Percentiles rank a stretch among this genome's conserved stretches.
phyloP scores from a whole-genome alignment of 2,329 filamentous ascomycete species.

The Keithomyces neogunnii region DNA sequence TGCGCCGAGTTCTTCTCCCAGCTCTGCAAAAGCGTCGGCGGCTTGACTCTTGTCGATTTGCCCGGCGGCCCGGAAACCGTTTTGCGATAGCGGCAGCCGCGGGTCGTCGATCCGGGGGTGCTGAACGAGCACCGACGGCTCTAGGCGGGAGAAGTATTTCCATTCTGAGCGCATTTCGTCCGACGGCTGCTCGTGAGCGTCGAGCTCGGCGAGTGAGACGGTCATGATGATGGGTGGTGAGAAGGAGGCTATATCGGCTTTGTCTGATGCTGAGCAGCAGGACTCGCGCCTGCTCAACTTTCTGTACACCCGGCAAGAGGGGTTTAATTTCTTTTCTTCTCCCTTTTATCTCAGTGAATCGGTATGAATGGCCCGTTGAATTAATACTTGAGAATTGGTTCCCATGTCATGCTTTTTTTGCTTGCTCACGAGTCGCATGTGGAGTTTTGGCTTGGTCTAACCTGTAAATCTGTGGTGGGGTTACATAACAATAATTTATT shows the following conservation, averaged over 20 bases:
- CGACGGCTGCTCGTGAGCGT: conserved; percentile 73
- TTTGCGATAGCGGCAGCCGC: conserved; percentile 24
- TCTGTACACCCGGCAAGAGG: too few relatives aligned
- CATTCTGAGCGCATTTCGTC: conserved; percentile 60
- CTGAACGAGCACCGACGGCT: conserved; percentile 38
- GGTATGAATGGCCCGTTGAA: too few relatives aligned
- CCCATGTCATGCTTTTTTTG: not conserved
- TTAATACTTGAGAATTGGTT: not conserved
- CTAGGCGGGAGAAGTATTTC: conserved; percentile 63
- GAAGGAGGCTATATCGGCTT: not conserved
- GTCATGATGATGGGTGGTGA: conserved; percentile 13
- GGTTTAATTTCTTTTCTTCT: too few relatives aligned
- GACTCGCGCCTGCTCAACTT: too few relatives aligned
- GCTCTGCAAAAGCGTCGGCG: conserved; percentile 27
- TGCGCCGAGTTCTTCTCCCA: conserved; percentile 25
- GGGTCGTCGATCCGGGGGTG: conserved; percentile 52
- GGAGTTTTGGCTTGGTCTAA: not conserved
- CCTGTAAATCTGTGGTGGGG: not conserved
- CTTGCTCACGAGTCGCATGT: not conserved
- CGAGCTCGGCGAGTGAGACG: conserved; percentile 37
- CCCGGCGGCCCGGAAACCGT: conserved; percentile 37
- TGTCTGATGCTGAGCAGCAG: not conserved
- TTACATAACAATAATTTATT: conserved; percentile 2
- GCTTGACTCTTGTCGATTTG: conserved; percentile 34
- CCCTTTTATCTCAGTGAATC: too few relatives aligned